Evolutionary conservation across 345 rosid genomes (phyloP).

Genomic region (Brassica incana): DNA sequence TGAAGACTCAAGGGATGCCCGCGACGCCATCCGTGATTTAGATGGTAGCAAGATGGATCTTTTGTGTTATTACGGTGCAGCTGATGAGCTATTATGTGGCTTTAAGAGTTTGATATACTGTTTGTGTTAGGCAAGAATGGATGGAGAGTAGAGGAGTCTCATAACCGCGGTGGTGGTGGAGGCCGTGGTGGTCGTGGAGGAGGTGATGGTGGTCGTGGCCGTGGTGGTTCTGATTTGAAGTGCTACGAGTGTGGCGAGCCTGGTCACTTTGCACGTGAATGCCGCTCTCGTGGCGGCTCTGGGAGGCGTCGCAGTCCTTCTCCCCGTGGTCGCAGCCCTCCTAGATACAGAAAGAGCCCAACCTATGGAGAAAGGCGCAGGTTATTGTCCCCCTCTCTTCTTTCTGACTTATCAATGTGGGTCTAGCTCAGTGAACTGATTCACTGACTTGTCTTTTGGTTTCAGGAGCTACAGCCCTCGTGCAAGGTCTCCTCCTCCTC

Average conservation of each 20-base stretch:
- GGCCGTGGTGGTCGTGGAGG: conserved; percentile 51
- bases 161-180: conserved; percentile 66
- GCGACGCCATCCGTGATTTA: conserved; percentile 77
- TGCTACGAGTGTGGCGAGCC: conserved; percentile 94
- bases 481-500: conserved; percentile 65
- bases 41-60: conserved; percentile 50
- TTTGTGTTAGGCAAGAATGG: conserved; percentile 69
- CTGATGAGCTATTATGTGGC: neutral
- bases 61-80: neutral
- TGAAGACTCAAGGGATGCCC: conserved; percentile 77
- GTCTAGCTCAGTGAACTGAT: neutral
- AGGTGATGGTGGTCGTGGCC: conserved; percentile 63
- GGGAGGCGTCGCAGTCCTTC: conserved; percentile 54
- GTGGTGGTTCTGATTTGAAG: conserved; percentile 87
- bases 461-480: conserved; percentile 91
- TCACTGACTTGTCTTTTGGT: conserved; percentile 9
- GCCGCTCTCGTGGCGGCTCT: conserved; percentile 67
- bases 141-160: conserved; percentile 91
- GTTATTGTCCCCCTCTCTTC: conserved; percentile 33
- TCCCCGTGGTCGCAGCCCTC: conserved; percentile 52
- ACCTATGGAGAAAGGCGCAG: conserved; percentile 64
- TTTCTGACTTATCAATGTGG: neutral
- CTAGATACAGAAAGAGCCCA: conserved; percentile 85
- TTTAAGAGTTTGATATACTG: neutral
- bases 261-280: conserved; percentile 95